Percentiles rank a stretch among this genome's conserved stretches.
phyloP scores from a whole-genome alignment of 1,284 basidiomycete genomes.

The Trichosporon sp. region DNA sequence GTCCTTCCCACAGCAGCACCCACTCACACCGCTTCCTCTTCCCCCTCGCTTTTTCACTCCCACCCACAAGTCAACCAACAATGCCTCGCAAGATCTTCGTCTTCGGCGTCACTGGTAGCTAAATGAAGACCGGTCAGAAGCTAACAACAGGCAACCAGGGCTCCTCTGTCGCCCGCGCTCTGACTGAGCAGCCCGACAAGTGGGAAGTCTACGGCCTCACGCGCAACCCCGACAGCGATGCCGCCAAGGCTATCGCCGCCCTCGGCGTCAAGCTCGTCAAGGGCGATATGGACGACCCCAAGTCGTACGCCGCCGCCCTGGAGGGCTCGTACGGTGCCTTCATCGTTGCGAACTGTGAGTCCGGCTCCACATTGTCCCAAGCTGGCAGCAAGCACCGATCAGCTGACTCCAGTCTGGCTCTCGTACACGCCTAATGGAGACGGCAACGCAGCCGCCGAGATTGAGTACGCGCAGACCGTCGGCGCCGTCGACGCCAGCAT shows the following conservation, averaged over 20 bases:
- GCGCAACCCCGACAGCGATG: conserved; percentile 27
- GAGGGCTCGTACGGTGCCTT: conserved; percentile 37
- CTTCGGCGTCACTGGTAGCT: conserved; percentile 32
- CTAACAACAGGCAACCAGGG: conserved; percentile 28
- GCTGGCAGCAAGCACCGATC: neutral
- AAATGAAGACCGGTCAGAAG: neutral
- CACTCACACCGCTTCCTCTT: too few species aligned
- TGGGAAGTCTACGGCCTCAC: conserved; percentile 35
- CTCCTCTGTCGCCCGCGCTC: conserved; percentile 27
- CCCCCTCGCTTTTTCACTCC: neutral
- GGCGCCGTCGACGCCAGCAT: conserved; percentile 25
- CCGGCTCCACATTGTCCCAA: too few species aligned
- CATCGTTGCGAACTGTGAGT: conserved; percentile 41
- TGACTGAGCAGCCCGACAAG: conserved; percentile 25
- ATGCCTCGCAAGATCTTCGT: conserved; percentile 26
- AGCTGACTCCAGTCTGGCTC: conserved; percentile 30
- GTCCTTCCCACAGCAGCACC: too few species aligned
- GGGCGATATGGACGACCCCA: conserved; percentile 32
- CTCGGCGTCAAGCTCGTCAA: conserved; percentile 34
- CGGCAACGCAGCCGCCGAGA: conserved; percentile 25
- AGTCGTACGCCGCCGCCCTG: conserved; percentile 31
- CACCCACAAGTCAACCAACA: neutral
- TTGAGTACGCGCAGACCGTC: conserved; percentile 29
- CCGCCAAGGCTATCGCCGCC: conserved; percentile 22
- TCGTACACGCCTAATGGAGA: conserved; percentile 26